phyloP scores from a whole-genome alignment of 768 basidiomycete genomes.

The Lentinula boryana region DNA sequence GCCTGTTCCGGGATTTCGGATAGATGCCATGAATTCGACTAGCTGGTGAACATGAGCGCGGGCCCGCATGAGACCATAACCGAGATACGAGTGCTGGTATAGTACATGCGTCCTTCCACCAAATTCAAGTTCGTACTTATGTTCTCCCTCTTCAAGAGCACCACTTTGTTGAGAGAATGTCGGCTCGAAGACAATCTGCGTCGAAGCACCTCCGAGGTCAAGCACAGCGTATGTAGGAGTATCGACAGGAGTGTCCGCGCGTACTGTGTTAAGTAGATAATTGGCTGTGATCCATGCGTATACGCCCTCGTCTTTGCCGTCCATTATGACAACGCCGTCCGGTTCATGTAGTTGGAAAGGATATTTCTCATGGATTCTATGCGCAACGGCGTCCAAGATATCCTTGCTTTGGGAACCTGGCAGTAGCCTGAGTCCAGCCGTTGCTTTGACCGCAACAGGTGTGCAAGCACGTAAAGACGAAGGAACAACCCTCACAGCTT shows the following conservation, averaged over 20 bases:
- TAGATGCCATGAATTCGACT: conserved; percentile 75
- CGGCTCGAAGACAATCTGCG: conserved; percentile 97
- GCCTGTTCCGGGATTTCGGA: conserved; percentile 23
- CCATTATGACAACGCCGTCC: conserved; percentile 70
- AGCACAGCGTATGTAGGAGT: conserved; percentile 79
- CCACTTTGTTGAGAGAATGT: conserved; percentile 21
- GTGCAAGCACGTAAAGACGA: conserved; percentile 51
- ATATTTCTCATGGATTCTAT: conserved; percentile 48
- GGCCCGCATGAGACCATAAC: conserved; percentile 91
- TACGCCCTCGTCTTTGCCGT: conserved; percentile 73
- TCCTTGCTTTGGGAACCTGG: conserved; percentile 43
- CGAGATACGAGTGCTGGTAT: conserved; percentile 98
- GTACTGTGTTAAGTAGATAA: conserved; percentile 77
- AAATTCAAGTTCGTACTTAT: conserved; percentile 65
- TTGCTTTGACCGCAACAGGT: conserved; percentile 72
- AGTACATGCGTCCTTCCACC: conserved; percentile 52
- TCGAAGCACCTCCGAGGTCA: conserved; percentile 94
- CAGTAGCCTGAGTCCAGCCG: conserved; percentile 60
- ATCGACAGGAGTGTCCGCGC: conserved; percentile 38
- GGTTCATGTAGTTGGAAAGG: conserved; percentile 25
- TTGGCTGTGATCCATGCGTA: conserved; percentile 92
- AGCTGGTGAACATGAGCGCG: conserved; percentile 80
- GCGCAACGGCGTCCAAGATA: conserved; percentile 56
- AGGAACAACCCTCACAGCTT: conserved; percentile 78
- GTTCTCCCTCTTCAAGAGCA: conserved; percentile 53